Base-by-base conservation (phyloP, 352 stramenopile genomes). In the Poterioochromonas sp. region DNA sequence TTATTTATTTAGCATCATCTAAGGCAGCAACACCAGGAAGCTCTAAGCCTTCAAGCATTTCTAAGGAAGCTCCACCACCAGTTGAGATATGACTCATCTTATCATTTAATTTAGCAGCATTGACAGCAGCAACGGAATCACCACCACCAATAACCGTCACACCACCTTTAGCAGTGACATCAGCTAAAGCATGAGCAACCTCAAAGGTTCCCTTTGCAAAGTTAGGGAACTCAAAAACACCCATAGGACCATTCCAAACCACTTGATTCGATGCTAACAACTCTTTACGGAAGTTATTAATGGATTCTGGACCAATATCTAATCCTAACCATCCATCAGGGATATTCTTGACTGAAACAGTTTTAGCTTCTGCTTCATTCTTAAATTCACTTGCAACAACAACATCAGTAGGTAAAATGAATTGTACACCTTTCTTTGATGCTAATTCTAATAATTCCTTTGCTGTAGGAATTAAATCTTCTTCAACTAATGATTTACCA, bases 171-270 rank as follows among this genome's bases (percentile, higher is more conserved):
- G 91, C 89, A 65, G 95, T 98, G 68, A 93, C 87, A 77, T 96
- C 91, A 43, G 95, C 95, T 47, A 99, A 88, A 70, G 79, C 92
- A 83, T 98, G 90, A 86, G 97, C 96, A 79, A 98, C 89, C 63
- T 82, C 86, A 81, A 98, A 96, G 26, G 95, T 98, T 85, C 95
- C 94, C 64, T 89, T 68, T 80, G 77, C 88, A 81, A 99, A 99
- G 29, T 90, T 90, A 76, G 98, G 91, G 79, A 99, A 97, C 87
- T 99, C 96, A 85, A 99, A 99, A 63, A 99, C 96, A 77, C 97
- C 97, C 93, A 99, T 98, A 37, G 97, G 96, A 73, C 97, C 97
- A 88, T 99, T 99, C 96, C 97, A 99, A 76, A 99, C 93, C 74
- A 99, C 83, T 41, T 95, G 99, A 84, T 97, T 97, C 80, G 90